Conservation (phyloP, 2,329 filamentous ascomycete genomes). For the Alternaria brassicicola region DNA sequence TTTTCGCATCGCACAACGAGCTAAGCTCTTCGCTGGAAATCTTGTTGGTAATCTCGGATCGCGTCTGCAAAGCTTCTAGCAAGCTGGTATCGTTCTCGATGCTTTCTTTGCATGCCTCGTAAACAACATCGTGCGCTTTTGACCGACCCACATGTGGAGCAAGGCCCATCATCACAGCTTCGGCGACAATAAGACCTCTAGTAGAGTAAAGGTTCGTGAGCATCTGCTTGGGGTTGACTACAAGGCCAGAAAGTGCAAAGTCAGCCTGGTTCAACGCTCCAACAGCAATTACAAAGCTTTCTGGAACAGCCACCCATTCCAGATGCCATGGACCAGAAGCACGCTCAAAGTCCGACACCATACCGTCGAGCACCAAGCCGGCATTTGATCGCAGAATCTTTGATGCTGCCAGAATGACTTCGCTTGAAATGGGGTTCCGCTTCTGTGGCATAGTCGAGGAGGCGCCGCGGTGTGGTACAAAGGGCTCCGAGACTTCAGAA, state of each 20-base stretch:
- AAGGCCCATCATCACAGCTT: conserved; percentile 67
- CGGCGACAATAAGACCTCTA: conserved; percentile 61
- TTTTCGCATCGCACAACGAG: conserved; percentile 62
- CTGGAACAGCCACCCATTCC: conserved; percentile 63
- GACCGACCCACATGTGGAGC: conserved; percentile 60
- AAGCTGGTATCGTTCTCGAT: conserved; percentile 55
- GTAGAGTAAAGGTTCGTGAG: conserved; percentile 59
- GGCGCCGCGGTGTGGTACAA: conserved; percentile 44
- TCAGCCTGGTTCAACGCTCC: conserved; percentile 61
- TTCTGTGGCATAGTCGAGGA: conserved; percentile 54
- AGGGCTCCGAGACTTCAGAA: conserved; percentile 61
- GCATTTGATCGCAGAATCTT: conserved; percentile 62
- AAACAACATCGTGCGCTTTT: conserved; percentile 62
- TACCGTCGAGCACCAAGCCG: conserved; percentile 59
- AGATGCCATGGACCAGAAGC: conserved; percentile 65
- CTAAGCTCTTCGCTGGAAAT: conserved; percentile 56
- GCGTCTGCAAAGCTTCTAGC: conserved; percentile 52
- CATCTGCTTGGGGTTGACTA: conserved; percentile 59
- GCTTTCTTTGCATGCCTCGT: conserved; percentile 59
- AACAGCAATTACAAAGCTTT: conserved; percentile 60
- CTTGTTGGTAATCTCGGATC: conserved; percentile 51
- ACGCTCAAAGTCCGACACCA: conserved; percentile 65
- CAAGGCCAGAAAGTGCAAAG: conserved; percentile 59
- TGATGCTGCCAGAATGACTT: conserved; percentile 61
- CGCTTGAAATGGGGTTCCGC: conserved; percentile 64